Percentiles rank a stretch among this genome's conserved stretches.
phyloP scores from a whole-genome alignment of 2,329 filamentous ascomycete species.

The Alternaria viburni region DNA sequence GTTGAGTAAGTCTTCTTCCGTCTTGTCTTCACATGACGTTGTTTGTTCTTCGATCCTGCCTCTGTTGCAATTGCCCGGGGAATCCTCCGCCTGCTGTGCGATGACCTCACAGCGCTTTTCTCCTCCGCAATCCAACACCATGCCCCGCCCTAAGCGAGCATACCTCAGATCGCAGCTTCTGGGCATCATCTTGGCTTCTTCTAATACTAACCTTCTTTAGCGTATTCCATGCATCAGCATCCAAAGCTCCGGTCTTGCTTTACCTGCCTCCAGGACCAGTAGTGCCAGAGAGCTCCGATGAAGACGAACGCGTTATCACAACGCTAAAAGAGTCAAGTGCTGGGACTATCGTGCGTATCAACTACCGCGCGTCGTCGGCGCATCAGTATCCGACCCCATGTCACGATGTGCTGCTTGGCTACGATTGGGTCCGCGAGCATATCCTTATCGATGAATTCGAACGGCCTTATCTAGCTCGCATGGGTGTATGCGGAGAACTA shows the following conservation, averaged over 20 bases:
- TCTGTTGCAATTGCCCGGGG: background rate
- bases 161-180: background rate
- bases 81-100: constrained; percentile 1
- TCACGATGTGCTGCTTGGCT: constrained; percentile 56
- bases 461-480: constrained; percentile 33
- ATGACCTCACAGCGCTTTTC: constrained; percentile 8
- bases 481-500: constrained; percentile 57
- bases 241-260: constrained; percentile 45
- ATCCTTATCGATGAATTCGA: constrained; percentile 32
- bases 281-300: constrained; percentile 24
- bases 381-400: constrained; percentile 54
- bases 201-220: constrained; percentile 28
- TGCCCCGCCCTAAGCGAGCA: constrained; percentile 1
- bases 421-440: constrained; percentile 56
- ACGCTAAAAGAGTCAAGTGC: constrained; percentile 46
- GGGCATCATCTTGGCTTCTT: background rate
- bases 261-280: constrained; percentile 55
- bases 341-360: constrained; percentile 53
- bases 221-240: constrained; percentile 40
- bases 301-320: constrained; percentile 42
- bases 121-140: background rate
- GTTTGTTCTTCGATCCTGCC: background rate
- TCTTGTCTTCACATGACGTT: constrained; percentile 6
- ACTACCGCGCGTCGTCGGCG: constrained; percentile 51
- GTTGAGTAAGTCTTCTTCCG: constrained; percentile 46